Evolutionary conservation across 1,284 basidiomycete genomes (phyloP), one percentile per base, ranked within the genome.

Genomic region (Salmacisia buchloeana): DNA sequence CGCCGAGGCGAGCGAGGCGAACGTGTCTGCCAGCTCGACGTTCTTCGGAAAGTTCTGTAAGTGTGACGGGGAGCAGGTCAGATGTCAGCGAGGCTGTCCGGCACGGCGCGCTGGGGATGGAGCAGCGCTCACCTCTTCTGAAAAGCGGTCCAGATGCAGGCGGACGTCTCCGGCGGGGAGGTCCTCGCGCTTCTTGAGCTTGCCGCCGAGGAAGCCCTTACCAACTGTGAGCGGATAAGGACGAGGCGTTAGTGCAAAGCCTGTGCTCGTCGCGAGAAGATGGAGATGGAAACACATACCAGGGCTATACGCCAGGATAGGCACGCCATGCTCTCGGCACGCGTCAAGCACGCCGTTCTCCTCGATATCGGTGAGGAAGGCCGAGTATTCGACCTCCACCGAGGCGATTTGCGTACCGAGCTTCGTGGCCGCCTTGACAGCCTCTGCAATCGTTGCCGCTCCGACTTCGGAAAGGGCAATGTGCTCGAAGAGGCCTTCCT

Each of bases 351-450:
- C 82, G 15, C 81, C 81, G 58, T 80, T 75, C 54, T 81, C 75
- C 63, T 84, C 83, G 25, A 82, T 81, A 57, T 82, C 81, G 36
- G 78, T 81, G 18, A 82, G 82, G 80, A 86, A 88, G 0, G 87
- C 86, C 2, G 85, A 86, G 73, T 85, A 85, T 75, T 88, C 87
- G 34, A 87, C 80, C 77, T 89, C 86, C 27, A 88, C 79, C 3
- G 85, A 86, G 1, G 85, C 77, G 66, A 89, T 67, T 2, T 69
- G 13, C 12, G 49, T 54, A 12, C 49, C 49, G 1, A 31, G 12
- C 7, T 54, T 31, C 29, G 31, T 71, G 18, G 65, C 67, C 0
- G 70, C 66, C n/a, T 57, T 64, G 38, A 57, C 65, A 0, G 75
- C 74, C 15, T 63, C 52, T n/a, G 71, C 62, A 60, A 78, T 73